Evolutionary conservation across 805 yeast species (phyloP).

Genomic region (Candida patagonica): DNA sequence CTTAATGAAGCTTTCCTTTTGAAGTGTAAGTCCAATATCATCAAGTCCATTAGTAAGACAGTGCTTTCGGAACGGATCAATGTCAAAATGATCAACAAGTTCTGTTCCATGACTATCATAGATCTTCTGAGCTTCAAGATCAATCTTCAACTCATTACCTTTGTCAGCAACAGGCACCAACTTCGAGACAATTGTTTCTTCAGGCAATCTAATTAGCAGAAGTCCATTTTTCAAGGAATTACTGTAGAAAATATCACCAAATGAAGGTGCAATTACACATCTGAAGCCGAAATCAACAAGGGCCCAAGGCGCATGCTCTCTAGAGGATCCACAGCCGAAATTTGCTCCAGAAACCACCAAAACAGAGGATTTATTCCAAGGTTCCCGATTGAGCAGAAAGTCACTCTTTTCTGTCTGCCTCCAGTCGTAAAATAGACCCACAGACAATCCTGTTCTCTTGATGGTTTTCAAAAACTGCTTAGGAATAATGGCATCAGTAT

Average conservation of each 20-base stretch:
- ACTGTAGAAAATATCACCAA: slow-evolving; percentile 96
- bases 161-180: slow-evolving; percentile 72
- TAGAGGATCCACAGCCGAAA: slow-evolving; percentile 98
- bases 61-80: slow-evolving; percentile 89
- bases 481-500: slow-evolving; percentile 98
- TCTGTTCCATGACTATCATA: slow-evolving; percentile 57
- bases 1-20: slow-evolving; percentile 69
- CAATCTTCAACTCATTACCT: slow-evolving; percentile 66
- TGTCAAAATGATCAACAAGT: slow-evolving; percentile 72
- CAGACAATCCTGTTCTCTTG: slow-evolving; percentile 86
- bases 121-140: slow-evolving; percentile 80
- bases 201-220: slow-evolving; percentile 85
- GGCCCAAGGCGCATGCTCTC: slow-evolving; percentile 99
- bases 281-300: slow-evolving; percentile 94
- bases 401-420: slow-evolving; percentile 65
- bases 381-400: slow-evolving; percentile 77
- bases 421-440: slow-evolving; percentile 89
- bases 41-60: slow-evolving; percentile 92
- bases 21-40: slow-evolving; percentile 91
- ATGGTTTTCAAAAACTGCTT: slow-evolving; percentile 96
- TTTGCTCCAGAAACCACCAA: slow-evolving; percentile 91
- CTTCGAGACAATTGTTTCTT: slow-evolving; percentile 59
- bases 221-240: slow-evolving; percentile 95
- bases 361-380: slow-evolving; percentile 72
- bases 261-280: slow-evolving; percentile 93